phyloP scores from a whole-genome alignment of 805 yeast species.

The Naumovozyma castellii region DNA sequence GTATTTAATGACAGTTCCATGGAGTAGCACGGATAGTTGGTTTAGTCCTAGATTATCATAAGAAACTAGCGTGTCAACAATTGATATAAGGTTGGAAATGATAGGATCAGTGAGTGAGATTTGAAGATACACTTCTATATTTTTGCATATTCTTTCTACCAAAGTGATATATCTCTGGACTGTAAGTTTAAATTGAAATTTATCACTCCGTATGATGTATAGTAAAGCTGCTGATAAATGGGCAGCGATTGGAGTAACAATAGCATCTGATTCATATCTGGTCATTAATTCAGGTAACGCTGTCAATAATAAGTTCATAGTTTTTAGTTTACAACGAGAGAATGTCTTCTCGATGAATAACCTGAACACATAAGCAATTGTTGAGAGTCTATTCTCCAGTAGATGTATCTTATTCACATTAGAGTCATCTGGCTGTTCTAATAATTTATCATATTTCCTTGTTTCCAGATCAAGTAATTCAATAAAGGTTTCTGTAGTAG shows the following conservation, averaged over 20 bases:
- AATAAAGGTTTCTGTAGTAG: constrained; percentile 23
- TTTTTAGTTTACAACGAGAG: constrained; percentile 18
- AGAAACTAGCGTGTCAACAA: constrained; percentile 17
- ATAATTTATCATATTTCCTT: constrained; percentile 12
- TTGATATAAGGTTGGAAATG: constrained; percentile 20
- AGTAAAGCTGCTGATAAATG: constrained; percentile 20
- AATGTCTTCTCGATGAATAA: constrained; percentile 24
- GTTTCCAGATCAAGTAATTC: constrained; percentile 32
- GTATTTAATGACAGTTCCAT: constrained; percentile 15
- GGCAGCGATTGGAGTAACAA: constrained; percentile 15
- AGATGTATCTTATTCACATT: constrained; percentile 30
- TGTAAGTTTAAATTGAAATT: constrained; percentile 19
- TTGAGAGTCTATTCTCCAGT: constrained; percentile 18
- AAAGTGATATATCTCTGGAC: constrained; percentile 20
- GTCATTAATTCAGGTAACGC: constrained; percentile 20
- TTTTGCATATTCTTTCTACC: constrained; percentile 9
- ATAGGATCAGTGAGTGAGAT: constrained; percentile 19
- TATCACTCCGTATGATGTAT: constrained; percentile 12
- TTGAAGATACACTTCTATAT: constrained; percentile 9
- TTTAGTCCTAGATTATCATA: constrained; percentile 19
- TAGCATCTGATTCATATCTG: constrained; percentile 3
- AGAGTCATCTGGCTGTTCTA: constrained; percentile 6
- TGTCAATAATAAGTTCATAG: constrained; percentile 15
- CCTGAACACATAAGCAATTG: constrained; percentile 22
- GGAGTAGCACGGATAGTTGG: constrained; percentile 13